phyloP scores from a whole-genome alignment of 805 yeast species.

The Saccharomycopsis sp. region DNA sequence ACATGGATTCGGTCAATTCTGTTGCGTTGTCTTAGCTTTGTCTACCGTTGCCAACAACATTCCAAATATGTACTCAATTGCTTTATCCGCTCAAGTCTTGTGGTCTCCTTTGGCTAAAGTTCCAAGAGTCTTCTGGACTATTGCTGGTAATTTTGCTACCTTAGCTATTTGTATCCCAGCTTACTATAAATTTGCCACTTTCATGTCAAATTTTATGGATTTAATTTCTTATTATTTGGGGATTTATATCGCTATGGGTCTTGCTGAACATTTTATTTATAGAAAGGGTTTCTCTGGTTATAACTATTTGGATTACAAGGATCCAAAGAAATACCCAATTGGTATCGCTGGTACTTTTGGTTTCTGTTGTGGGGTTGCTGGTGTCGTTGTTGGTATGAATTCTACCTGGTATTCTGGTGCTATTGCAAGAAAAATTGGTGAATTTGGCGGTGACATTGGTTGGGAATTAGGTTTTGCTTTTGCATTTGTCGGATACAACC shows the following conservation, averaged over 20 bases:
- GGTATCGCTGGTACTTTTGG: slow-evolving; percentile 77
- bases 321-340: slow-evolving; percentile 53
- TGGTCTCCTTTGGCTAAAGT: slow-evolving; percentile 68
- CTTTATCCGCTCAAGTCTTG: slow-evolving; percentile 77
- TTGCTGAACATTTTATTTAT: slow-evolving; percentile 82
- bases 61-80: slow-evolving; percentile 91
- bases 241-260: slow-evolving; percentile 65
- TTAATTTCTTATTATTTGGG: slow-evolving; percentile 88
- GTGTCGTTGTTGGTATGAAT: slow-evolving; percentile 81
- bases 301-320: slow-evolving; percentile 55
- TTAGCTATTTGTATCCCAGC: slow-evolving; percentile 89
- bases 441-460: slow-evolving; percentile 73
- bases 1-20: slow-evolving; percentile 85
- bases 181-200: slow-evolving; percentile 61
- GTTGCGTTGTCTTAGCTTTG: slow-evolving; percentile 75
- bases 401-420: slow-evolving; percentile 82
- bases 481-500: slow-evolving; percentile 55
- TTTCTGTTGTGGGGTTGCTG: slow-evolving; percentile 77
- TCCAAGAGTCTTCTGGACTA: slow-evolving; percentile 82
- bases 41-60: slow-evolving; percentile 88
- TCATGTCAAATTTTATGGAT: slow-evolving; percentile 85
- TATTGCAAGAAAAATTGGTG: slow-evolving; percentile 54
- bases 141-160: slow-evolving; percentile 64
- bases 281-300: slow-evolving; percentile 56
- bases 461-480: slow-evolving; percentile 71